phyloP scores from a whole-genome alignment of 2,329 filamentous ascomycete genomes.

The Claviceps fusiformis region DNA sequence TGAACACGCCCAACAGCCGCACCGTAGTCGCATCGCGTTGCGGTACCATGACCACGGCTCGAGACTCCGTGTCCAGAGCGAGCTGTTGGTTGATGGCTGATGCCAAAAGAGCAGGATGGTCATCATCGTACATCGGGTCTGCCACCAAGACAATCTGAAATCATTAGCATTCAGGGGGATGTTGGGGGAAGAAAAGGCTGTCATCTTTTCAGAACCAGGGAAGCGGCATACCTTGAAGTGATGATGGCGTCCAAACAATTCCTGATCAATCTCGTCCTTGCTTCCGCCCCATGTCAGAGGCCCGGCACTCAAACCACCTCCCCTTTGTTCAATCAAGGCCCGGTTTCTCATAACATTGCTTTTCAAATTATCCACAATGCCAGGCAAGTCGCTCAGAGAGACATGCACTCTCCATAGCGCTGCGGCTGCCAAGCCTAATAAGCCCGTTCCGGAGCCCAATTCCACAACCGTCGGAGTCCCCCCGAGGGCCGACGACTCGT shows the following conservation, averaged over 20 bases:
- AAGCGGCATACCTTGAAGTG: slow-evolving; percentile 34
- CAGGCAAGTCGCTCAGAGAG: slow-evolving; percentile 67
- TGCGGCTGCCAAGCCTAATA: slow-evolving; percentile 79
- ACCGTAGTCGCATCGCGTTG: slow-evolving; percentile 56
- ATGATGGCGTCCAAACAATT: slow-evolving; percentile 28
- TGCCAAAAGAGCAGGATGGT: slow-evolving; percentile 64
- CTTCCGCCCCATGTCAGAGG: slow-evolving; percentile 61
- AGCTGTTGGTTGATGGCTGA: slow-evolving; percentile 58
- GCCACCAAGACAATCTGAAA: slow-evolving; percentile 64
- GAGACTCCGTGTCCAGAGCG: slow-evolving; percentile 37
- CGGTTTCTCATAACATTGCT: slow-evolving; percentile 58
- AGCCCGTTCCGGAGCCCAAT: slow-evolving; percentile 77
- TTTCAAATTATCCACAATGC: slow-evolving; percentile 71
- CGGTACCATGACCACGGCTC: slow-evolving; percentile 70
- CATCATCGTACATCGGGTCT: slow-evolving; percentile 75
- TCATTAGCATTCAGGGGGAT: not conserved
- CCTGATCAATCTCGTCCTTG: slow-evolving; percentile 28
- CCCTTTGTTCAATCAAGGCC: slow-evolving; percentile 35
- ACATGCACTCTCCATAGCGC: slow-evolving; percentile 54
- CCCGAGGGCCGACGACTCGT: slow-evolving; percentile 16
- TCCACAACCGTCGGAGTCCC: slow-evolving; percentile 44
- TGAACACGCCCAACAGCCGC: slow-evolving; percentile 49
- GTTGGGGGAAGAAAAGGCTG: not conserved
- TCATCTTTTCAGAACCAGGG: not conserved
- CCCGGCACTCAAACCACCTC: slow-evolving; percentile 46